Base-by-base conservation (phyloP, 257 asterid genomes). In the Scutellaria minor region DNA sequence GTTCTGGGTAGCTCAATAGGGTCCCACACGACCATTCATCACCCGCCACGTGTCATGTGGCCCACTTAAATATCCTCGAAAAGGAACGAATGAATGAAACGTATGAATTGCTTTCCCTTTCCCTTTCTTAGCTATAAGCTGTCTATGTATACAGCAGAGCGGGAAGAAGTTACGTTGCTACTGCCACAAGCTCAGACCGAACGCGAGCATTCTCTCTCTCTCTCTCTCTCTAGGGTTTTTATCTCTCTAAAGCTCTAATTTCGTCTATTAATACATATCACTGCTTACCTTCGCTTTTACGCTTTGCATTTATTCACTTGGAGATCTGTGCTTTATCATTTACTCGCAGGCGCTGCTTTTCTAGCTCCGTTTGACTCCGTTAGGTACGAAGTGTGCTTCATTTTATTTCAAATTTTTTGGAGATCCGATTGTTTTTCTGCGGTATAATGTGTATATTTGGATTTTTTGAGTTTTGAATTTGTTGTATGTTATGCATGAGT, bases 311-410 rank as follows among this genome's bases (percentile, higher is more conserved):
- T 48, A 22, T 20, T 42, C n/a, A 46, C 72, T 42, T 74, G 71
- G 80, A 82, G 86, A 87, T 87, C 93, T 77, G 86, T 76, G 79
- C 59, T 78, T 40, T 67, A 41, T 71, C 53, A 6, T 60, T 65
- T 44, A 45, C 66, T 14, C 65, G 53, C 83, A 73, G 72, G 70
- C 83, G 79, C 77, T 64, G 13, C 44, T 40, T 56, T 42, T 42
- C 6, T 9, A 10, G 58, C 47, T 78, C 78, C 14, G 74, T 65
- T 75, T 53, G 48, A 42, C 64, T 58, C 77, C 9, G 54, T 12
- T n/a, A 47, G 81, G 84, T 82, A 35, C 42, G 66, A 66, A 20
- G 78, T 65, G 10, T 55, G 68, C 47, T 61, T 76, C 3, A 24
- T 18, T 54, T 31, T 54, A 0, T 12, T 37, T 64, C 6, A 3